phyloP scores from a whole-genome alignment of 2,329 filamentous ascomycete genomes.

The Emergomyces pasteurianus region DNA sequence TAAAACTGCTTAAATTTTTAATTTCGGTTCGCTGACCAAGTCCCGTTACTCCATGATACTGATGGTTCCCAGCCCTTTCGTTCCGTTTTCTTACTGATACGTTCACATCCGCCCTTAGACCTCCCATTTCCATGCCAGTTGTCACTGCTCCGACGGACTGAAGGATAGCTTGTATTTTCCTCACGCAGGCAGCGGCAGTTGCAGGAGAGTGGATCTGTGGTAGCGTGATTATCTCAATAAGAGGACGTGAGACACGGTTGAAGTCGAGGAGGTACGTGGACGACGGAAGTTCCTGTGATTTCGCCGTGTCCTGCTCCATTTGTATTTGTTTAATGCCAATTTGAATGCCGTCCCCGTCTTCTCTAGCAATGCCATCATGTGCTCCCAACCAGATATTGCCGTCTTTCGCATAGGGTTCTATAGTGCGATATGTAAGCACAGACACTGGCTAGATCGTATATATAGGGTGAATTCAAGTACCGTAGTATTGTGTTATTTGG shows the following conservation, averaged over 20 bases:
- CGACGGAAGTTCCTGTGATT: slow-evolving; percentile 68
- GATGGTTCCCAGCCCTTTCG: slow-evolving; percentile 33
- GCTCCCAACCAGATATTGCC: slow-evolving; percentile 59
- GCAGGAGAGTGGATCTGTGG: slow-evolving; percentile 79
- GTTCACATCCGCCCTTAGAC: slow-evolving; percentile 86
- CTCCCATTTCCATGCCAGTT: slow-evolving; percentile 85
- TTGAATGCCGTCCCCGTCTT: slow-evolving; percentile 57
- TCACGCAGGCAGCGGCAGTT: slow-evolving; percentile 76
- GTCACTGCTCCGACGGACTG: slow-evolving; percentile 74
- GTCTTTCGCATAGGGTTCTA: slow-evolving; percentile 52
- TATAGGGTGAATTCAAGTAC: slow-evolving; percentile 17
- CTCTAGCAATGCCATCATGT: slow-evolving; percentile 66
- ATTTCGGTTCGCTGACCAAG: slow-evolving; percentile 90
- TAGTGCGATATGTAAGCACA: not conserved
- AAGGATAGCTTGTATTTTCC: slow-evolving; percentile 75
- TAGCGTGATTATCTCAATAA: slow-evolving; percentile 90
- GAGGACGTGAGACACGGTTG: slow-evolving; percentile 79
- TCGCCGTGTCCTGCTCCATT: slow-evolving; percentile 95
- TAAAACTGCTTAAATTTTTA: slow-evolving; percentile 92
- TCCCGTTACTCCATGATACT: slow-evolving; percentile 46
- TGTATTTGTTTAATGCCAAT: slow-evolving; percentile 89
- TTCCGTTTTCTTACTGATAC: slow-evolving; percentile 63
- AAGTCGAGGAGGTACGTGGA: slow-evolving; percentile 75
- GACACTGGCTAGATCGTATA: not conserved
- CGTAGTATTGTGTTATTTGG: slow-evolving; percentile 95